Evolutionary conservation across 345 rosid genomes (phyloP).

Genomic region (Lepidium africanum): DNA sequence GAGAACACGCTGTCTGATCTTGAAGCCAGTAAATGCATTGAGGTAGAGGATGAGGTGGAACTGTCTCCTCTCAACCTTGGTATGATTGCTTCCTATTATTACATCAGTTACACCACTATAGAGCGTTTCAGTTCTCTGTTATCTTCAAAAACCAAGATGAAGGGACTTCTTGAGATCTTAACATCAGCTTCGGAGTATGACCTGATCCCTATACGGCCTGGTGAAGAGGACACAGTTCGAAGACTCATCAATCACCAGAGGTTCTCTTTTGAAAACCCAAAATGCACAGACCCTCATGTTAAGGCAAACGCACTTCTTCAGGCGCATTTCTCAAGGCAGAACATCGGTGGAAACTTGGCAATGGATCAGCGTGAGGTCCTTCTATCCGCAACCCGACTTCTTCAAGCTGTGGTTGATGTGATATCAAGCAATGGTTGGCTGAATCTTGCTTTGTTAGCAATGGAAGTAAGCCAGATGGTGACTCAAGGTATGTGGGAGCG

Average conservation of each 20-base stretch:
- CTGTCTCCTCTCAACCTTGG: conserved; percentile 79
- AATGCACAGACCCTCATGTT: conserved; percentile 68
- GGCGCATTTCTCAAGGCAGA: conserved; percentile 89
- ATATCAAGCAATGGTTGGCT: conserved; percentile 90
- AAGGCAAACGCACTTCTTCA: conserved; percentile 90
- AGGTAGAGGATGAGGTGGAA: conserved; percentile 75
- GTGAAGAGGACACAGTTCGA: conserved; percentile 80
- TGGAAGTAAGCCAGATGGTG: conserved; percentile 95
- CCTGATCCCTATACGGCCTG: conserved; percentile 67
- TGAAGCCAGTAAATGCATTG: conserved; percentile 74
- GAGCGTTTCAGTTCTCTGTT: conserved; percentile 83
- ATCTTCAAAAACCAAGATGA: conserved; percentile 85
- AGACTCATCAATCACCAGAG: conserved; percentile 83
- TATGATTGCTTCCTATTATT: conserved; percentile 82
- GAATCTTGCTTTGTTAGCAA: conserved; percentile 79
- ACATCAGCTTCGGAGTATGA: conserved; percentile 90
- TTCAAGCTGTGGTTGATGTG: conserved; percentile 90
- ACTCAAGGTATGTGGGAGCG: conserved; percentile 98
- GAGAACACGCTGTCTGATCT: conserved; percentile 74
- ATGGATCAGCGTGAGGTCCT: conserved; percentile 82
- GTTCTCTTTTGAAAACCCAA: conserved; percentile 78
- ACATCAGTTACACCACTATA: conserved; percentile 79
- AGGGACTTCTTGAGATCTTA: conserved; percentile 83
- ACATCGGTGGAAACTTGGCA: conserved; percentile 60
- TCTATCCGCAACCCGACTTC: conserved; percentile 60